Evolutionary conservation across 2,329 filamentous ascomycete genomes (phyloP), one percentile per base, ranked within the genome.

Genomic region (Calcarisporium arbuscula): DNA sequence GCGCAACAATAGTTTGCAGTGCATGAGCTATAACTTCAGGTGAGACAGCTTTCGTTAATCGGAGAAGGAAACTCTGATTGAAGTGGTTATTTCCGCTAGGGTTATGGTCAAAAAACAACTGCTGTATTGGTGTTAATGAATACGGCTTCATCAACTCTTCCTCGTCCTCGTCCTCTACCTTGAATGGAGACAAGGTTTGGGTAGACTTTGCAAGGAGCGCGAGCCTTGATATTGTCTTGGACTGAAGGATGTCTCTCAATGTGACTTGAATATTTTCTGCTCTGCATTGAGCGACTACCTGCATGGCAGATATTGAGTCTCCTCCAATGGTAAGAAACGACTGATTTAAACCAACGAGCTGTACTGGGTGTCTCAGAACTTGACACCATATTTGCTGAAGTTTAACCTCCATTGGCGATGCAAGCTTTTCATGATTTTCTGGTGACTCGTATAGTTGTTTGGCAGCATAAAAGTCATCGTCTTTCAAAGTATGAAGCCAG

Each of bases 271-370:
- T 25, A 25, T 14, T 14, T 25, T 25, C 22, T 25, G 22, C 22
- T 25, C 22, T 25, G 22, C 22, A 25, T 25, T 14, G 22, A 8
- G 8, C 8, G n/a, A 16, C 19, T 6, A 15, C 31, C 16, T 33
- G 19, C 5, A 33, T 33, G 6, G 31, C 31, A 12, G 19, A 16
- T 6, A 33, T 33, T 5, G 31, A 25, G n/a, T 33, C 31, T 5
- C 31, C 31, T 5, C 31, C 31, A 8, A 33, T 19, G 14, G 22
- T 25, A 25, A 25, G 22, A 25, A 25, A 25, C 10, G 22, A 14
- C 22, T 14, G 22, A 14, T 4, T 25, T 25, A 25, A 14, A 25
- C 22, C 22, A 25, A 25, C 22, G 10, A 25, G 22, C 22, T 25
- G 22, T 14, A 14, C 4, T 25, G 22, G 22, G 22, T 25, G 22